Evolutionary conservation across 73 alveolate species (phyloP).

Genomic region (Uronychia setigera): DNA sequence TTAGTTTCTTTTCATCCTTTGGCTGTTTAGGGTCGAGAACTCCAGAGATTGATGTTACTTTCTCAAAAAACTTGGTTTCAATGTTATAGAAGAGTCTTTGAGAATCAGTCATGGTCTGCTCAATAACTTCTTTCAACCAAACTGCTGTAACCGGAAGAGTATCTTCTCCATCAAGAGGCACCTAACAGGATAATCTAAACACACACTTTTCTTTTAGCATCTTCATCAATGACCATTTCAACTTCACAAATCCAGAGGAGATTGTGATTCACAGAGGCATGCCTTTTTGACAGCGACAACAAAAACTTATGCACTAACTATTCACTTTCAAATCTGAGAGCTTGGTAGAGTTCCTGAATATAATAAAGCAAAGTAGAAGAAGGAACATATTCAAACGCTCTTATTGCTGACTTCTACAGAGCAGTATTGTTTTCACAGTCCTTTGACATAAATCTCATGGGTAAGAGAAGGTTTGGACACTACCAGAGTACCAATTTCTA

Average conservation of each 20-base stretch:
- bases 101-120: slow-evolving; percentile 49
- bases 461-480: background rate
- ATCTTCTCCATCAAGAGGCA: slow-evolving; percentile 62
- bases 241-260: slow-evolving; percentile 79
- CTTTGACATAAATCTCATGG: background rate
- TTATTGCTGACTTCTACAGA: background rate
- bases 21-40: slow-evolving; percentile 84
- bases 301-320: background rate
- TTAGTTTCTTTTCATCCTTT: slow-evolving; percentile 91
- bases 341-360: background rate
- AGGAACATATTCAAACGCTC: background rate
- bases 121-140: slow-evolving; percentile 38
- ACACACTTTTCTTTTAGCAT: slow-evolving; percentile 49
- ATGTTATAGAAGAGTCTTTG: slow-evolving; percentile 63
- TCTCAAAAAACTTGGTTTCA: slow-evolving; percentile 78
- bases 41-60: slow-evolving; percentile 79
- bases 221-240: slow-evolving; percentile 55
- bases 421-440: background rate
- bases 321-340: background rate
- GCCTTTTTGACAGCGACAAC: slow-evolving; percentile 7
- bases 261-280: slow-evolving; percentile 72
- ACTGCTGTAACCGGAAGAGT: slow-evolving; percentile 57
- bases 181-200: slow-evolving; percentile 29
- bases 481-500: background rate
- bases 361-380: background rate